Base-by-base conservation (phyloP, 305 asterid genomes). In the Fraxinus baroniana region DNA sequence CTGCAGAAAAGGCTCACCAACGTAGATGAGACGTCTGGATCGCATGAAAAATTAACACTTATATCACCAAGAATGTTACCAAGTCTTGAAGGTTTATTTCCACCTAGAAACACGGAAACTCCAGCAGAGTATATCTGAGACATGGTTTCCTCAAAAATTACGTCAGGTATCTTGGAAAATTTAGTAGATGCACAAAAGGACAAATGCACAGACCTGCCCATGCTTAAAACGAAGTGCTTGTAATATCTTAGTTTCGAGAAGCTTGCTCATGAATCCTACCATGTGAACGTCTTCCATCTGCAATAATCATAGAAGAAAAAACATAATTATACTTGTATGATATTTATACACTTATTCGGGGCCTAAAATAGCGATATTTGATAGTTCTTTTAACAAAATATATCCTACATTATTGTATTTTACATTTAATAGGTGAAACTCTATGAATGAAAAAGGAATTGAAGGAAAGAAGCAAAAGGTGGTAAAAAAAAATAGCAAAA, bases 41-140 rank as follows among this genome's bases (percentile, higher is more conserved):
- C 99, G 78, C 99, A 95, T 9, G 99, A 94, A 91, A 94, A 95
- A 86, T 91, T 94, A 74, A 95, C 88, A 74, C 96, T 90, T 84
- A 94, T 95, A 88, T 95, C 99, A 82, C 98, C 99, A 70, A 95
- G 93, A 78, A 93, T 88, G 90, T 94, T 89, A 68, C 94, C 97
- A 75, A 88, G 89, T 89, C 93, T 93, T 74, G 99, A 94, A 76
- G 99, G 99, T 83, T 88, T 95, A 85, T 94, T 95, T 83, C 98
- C 99, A 80, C 97, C 99, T 86, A 94, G 98, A 83, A 93, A 93
- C 62, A 92, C 98, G 72, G 97, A 93, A 89, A 95, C 98, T 81
- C 95, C 97, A 85, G 97, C 97, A 15, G 97, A 88, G 91, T 95
- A 95, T 81, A 95, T 93, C 98, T 95, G 90, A 62, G 66, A 83